Percentiles rank a stretch among this genome's conserved stretches.
Evolutionary conservation across 305 asterid species (phyloP).

Genomic region (Galium porrigens): DNA sequence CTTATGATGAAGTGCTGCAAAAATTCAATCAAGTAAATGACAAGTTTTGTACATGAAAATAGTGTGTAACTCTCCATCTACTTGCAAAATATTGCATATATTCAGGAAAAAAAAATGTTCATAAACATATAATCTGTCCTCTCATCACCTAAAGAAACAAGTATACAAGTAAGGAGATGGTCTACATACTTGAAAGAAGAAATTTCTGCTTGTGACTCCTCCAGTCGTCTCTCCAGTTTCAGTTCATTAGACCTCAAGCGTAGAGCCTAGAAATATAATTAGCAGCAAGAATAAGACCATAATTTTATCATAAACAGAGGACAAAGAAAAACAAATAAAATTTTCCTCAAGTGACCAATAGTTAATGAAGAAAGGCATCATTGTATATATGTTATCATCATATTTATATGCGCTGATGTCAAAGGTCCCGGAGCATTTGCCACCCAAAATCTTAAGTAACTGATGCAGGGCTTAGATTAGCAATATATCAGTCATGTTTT

Average conservation of each 20-base stretch:
- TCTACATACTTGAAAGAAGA: conserved; percentile 52
- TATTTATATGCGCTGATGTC: neutral
- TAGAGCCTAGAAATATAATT: conserved; percentile 45
- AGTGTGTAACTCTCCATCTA: too few relatives aligned
- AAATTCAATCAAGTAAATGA: neutral
- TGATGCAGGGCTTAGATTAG: neutral
- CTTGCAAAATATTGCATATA: neutral
- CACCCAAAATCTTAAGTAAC: neutral
- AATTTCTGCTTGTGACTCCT: conserved; percentile 55
- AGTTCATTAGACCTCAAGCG: conserved; percentile 93
- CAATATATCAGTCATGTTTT: neutral
- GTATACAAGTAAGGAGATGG: neutral
- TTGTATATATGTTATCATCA: neutral
- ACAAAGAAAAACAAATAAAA: neutral
- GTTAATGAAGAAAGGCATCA: neutral
- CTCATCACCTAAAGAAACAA: neutral
- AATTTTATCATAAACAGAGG: neutral
- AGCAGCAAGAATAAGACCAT: conserved; percentile 7
- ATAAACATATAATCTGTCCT: neutral
- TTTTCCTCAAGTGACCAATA: neutral
- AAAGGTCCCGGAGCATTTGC: neutral
- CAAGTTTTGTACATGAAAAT: neutral
- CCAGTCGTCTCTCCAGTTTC: conserved; percentile 76
- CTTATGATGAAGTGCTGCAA: neutral
- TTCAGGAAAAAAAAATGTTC: neutral